Percentiles rank a stretch among this genome's conserved stretches.
These are phyloP conservation scores for Nyssa sinensis DNA, from an alignment of 148 eudicot species.

Conservation along the genomic window DNA sequence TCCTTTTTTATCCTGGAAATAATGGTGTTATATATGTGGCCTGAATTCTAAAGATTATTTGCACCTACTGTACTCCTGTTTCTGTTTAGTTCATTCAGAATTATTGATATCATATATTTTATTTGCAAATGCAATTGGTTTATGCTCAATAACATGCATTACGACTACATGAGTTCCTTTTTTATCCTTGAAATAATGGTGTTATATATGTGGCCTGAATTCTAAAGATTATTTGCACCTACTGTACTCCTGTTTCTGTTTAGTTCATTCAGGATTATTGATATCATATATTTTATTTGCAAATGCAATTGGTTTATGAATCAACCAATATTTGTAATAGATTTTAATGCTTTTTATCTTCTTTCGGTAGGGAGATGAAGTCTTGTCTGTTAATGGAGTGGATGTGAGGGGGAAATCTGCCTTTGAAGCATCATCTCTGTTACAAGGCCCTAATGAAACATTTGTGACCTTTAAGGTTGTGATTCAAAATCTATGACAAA, in stretches of 20 bases:
- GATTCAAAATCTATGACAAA: conserved; percentile 1
- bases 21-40: not conserved
- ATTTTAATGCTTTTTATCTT: not conserved
- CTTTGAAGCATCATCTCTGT: conserved; percentile 81
- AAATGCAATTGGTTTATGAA: not conserved
- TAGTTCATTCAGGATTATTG: not conserved
- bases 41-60: conserved; percentile 1
- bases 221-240: not conserved
- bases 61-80: not conserved
- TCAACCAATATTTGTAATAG: not conserved
- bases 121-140: not conserved
- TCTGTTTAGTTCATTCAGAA: conserved; percentile 1
- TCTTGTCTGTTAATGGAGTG: conserved; percentile 76
- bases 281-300: not conserved
- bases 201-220: not conserved
- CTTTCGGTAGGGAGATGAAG: conserved; percentile 74
- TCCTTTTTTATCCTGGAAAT: not conserved
- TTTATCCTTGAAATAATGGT: not conserved
- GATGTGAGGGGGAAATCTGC: conserved; percentile 86
- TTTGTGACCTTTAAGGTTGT: conserved; percentile 74
- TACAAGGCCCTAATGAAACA: conserved; percentile 94
- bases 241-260: not conserved
- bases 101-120: not conserved
- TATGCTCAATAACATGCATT: too few relatives aligned
- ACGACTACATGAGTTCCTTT: not conserved